These are phyloP conservation scores for Sclerotinia borealis DNA, from an alignment of 2,329 filamentous ascomycete genomes.

Conservation along the genomic window DNA sequence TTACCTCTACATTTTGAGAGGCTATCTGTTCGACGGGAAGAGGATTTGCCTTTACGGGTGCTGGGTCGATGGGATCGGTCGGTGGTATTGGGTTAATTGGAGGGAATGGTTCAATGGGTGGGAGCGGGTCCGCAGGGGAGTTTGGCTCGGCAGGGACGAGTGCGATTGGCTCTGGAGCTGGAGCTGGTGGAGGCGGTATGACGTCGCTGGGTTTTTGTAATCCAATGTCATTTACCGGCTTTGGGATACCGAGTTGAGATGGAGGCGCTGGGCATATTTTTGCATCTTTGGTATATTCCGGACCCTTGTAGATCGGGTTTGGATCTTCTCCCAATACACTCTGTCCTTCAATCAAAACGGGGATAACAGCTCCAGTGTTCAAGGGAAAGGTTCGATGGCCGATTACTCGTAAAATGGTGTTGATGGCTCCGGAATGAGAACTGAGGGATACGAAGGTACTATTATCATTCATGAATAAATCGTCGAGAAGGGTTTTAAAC, in stretches of 20 bases:
- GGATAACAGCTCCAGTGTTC: conserved; percentile 62
- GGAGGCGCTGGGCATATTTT: not conserved
- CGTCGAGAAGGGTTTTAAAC: conserved; percentile 46
- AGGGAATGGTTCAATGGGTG: not conserved
- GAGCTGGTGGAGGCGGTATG: not conserved
- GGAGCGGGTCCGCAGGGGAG: not conserved
- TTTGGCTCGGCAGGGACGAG: not conserved
- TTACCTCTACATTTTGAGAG: not conserved
- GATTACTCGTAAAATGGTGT: conserved; percentile 46
- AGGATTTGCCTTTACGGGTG: not conserved
- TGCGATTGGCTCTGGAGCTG: not conserved
- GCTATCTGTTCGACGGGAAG: not conserved
- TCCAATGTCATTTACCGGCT: not conserved
- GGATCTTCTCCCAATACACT: conserved; percentile 29
- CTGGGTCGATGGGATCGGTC: not conserved
- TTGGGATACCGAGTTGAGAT: not conserved
- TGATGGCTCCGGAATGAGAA: conserved; percentile 54
- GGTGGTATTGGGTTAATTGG: not conserved
- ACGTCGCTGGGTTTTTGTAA: not conserved
- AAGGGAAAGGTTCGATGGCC: conserved; percentile 56
- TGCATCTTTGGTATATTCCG: not conserved
- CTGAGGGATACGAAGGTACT: conserved; percentile 54
- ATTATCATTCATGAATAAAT: conserved; percentile 48
- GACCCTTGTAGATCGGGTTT: not conserved
- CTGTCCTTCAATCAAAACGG: conserved; percentile 58